phyloP scores from a whole-genome alignment of 768 basidiomycete genomes.

The Pisolithus marmoratus region DNA sequence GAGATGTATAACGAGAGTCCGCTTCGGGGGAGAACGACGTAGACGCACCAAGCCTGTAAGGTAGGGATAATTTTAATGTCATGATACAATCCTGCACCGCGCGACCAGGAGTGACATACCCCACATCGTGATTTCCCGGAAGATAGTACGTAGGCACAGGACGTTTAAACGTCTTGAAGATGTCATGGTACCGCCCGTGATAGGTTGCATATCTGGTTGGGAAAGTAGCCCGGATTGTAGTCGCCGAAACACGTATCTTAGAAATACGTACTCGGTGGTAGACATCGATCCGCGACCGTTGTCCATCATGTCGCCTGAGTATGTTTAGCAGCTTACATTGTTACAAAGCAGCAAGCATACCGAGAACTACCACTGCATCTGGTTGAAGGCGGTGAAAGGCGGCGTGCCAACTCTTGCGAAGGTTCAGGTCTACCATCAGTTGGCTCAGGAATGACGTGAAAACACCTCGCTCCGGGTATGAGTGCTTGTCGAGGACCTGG shows the following conservation, averaged over 20 bases:
- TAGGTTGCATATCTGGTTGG: constrained; percentile 67
- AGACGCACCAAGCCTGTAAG: constrained; percentile 24
- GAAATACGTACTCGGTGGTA: constrained; percentile 57
- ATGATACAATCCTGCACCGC: neutral
- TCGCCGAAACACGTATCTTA: neutral
- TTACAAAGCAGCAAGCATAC: constrained; percentile 23
- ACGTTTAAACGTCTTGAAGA: constrained; percentile 49
- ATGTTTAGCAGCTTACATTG: neutral
- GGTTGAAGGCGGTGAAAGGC: constrained; percentile 49
- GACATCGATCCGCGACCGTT: constrained; percentile 63
- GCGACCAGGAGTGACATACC: constrained; percentile 37
- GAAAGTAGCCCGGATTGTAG: constrained; percentile 4
- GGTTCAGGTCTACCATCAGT: constrained; percentile 70
- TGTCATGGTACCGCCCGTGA: constrained; percentile 57
- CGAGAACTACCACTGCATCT: constrained; percentile 75
- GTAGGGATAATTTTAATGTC: neutral
- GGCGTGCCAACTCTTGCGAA: constrained; percentile 80
- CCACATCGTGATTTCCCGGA: constrained; percentile 90
- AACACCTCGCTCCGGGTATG: constrained; percentile 58
- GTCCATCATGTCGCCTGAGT: constrained; percentile 76
- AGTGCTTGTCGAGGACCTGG: constrained; percentile 72
- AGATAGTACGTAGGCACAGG: constrained; percentile 59
- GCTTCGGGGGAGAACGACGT: constrained; percentile 36
- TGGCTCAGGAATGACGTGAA: constrained; percentile 56
- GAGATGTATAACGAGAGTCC: constrained; percentile 53